Evolutionary conservation across 2,329 filamentous ascomycete species (phyloP), one percentile per base, ranked within the genome.

Genomic region (Tolypocladium tundrense): DNA sequence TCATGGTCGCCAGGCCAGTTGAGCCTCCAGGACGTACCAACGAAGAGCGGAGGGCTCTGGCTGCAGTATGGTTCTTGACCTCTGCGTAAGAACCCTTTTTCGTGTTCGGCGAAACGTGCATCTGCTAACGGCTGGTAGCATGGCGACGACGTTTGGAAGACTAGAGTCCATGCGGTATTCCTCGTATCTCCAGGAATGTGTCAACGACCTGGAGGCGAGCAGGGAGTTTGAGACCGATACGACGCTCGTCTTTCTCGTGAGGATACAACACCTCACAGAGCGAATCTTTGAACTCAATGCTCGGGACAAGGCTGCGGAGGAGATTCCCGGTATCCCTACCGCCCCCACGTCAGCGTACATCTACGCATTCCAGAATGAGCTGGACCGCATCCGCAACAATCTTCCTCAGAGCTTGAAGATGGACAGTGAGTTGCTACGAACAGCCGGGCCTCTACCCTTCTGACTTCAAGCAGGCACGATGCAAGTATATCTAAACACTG

Each of bases 1-100:
- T 79, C 10, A 70, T 79, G 66, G 70, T 77, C 3, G 68, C 75
- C 3, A 68, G 74, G 27, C 75, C 75, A 0, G 70, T 72, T 19
- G 64, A 70, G 37, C 70, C 73, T 0, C 67, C 63, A 27, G 65
- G 67, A 2, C 73, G 79, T 4, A 79, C 76, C 0, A 75, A 79
- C 9, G 81, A 83, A 43, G 81, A 84, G 60, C 72, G 76, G 11
- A 73, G 81, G n/a, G 72, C 76, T 0, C 69, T 83, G 0, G 69
- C 81, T 1, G 81, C 79, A 0, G 76, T 79, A 1, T 84, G 80
- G 76, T 83, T 81, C 59, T 60, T 84, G 37, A 77, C 73, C 16
- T 82, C 79, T 11, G 73, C 75, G 80, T 83, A 69, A 64, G 77
- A 6, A 3, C 27, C 1, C 0, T 5, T 1, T 24, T 0, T 3